A percentile compares a stretch with the other conserved stretches of the same genome.
phyloP scores from a whole-genome alignment of 1,284 basidiomycete species.

The Trichosporon sp. region DNA sequence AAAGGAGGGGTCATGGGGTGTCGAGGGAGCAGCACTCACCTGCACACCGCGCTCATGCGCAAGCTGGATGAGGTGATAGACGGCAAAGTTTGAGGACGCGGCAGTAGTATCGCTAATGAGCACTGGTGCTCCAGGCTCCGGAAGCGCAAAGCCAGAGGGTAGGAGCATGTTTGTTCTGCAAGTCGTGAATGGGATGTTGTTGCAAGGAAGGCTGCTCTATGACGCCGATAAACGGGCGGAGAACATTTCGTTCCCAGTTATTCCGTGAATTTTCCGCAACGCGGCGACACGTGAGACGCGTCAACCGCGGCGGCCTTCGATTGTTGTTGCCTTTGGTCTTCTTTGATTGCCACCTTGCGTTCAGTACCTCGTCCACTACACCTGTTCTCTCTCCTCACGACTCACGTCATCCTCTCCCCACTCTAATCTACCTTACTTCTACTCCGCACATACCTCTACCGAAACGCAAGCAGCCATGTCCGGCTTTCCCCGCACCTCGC shows the following conservation, averaged over 20 bases:
- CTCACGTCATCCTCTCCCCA: not conserved
- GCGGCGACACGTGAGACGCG: not conserved
- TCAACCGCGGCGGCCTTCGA: not conserved
- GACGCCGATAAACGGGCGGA: not conserved
- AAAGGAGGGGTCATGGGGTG: no score
- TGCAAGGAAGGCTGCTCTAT: not conserved
- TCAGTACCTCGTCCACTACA: not conserved
- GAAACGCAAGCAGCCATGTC: slow-evolving; percentile 10
- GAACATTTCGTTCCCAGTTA: not conserved
- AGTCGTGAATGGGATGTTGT: not conserved
- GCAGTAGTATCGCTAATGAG: slow-evolving; percentile 43
- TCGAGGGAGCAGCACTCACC: slow-evolving; percentile 19
- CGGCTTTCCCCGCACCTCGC: slow-evolving; percentile 14
- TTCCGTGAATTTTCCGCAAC: not conserved
- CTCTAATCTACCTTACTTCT: not conserved
- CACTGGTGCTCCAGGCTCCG: not conserved
- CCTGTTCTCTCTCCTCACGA: not conserved
- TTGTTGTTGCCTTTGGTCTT: not conserved
- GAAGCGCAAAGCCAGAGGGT: not conserved
- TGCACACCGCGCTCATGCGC: slow-evolving; percentile 22
- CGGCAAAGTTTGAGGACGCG: slow-evolving; percentile 35
- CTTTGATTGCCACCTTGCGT: not conserved
- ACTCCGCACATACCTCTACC: not conserved
- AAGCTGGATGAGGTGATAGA: slow-evolving; percentile 37
- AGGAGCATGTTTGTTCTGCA: not conserved